A percentile compares a stretch with the other conserved stretches of the same genome.
These are phyloP conservation scores for Hyphopichia burtonii DNA, from an alignment of 1,139 yeast species.

Conservation along the genomic window DNA sequence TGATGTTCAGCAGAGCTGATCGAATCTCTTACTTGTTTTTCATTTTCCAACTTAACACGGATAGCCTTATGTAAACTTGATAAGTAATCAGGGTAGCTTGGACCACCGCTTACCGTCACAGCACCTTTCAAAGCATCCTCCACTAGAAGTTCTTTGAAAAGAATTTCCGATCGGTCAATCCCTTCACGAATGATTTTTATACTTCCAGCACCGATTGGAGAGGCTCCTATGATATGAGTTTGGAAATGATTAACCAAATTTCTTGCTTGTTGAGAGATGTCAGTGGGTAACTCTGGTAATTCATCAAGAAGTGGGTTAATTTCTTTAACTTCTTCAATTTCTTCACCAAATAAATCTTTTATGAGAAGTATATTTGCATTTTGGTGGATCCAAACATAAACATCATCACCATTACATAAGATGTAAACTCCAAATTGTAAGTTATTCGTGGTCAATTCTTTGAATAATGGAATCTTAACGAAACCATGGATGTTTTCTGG, in stretches of 20 bases:
- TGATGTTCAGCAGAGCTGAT: constrained; percentile 24
- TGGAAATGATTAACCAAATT: constrained; percentile 57
- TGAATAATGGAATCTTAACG: constrained; percentile 48
- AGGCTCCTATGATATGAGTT: constrained; percentile 33
- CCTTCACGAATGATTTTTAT: constrained; percentile 66
- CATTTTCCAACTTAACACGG: constrained; percentile 51
- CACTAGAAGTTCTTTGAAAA: constrained; percentile 58
- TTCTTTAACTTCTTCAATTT: constrained; percentile 40
- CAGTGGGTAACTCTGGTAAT: constrained; percentile 71
- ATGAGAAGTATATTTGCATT: constrained; percentile 67
- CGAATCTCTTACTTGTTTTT: constrained; percentile 34
- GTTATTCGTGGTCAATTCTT: constrained; percentile 44
- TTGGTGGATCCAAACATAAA: constrained; percentile 70
- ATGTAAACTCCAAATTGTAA: constrained; percentile 78
- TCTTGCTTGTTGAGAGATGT: constrained; percentile 66
- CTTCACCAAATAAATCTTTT: constrained; percentile 70
- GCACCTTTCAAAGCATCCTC: constrained; percentile 59
- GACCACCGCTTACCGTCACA: constrained; percentile 36
- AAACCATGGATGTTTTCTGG: constrained; percentile 49
- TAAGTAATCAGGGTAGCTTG: constrained; percentile 60
- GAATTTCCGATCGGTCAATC: constrained; percentile 59
- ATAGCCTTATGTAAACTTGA: constrained; percentile 61
- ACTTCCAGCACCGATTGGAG: constrained; percentile 33
- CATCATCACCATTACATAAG: constrained; percentile 64
- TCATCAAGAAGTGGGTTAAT: constrained; percentile 55